A percentile compares a stretch with the other conserved stretches of the same genome.
phyloP scores from a whole-genome alignment of 148 eudicot genomes.

The Rhododendron williamsianum region DNA sequence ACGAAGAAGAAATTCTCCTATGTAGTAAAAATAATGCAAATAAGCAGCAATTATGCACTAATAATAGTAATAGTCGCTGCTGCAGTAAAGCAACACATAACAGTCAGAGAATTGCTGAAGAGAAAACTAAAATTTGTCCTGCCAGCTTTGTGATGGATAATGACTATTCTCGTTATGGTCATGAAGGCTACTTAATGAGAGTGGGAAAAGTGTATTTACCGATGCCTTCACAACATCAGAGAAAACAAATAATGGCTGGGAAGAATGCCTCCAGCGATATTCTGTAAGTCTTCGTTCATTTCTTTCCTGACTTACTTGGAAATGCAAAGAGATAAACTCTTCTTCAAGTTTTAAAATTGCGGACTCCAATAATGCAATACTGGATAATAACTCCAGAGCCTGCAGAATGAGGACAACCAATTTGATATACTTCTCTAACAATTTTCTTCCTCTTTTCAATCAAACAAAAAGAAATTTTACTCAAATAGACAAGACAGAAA shows the following conservation, averaged over 20 bases:
- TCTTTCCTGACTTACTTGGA: constrained; percentile 23
- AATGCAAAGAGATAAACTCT: constrained; percentile 18
- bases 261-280: constrained; percentile 18
- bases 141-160: not conserved
- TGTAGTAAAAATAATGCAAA: not conserved
- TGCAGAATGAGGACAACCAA: constrained; percentile 5
- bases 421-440: not conserved
- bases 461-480: not conserved
- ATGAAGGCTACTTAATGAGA: not conserved
- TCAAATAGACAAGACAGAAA: not conserved
- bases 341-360: constrained; percentile 19
- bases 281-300: constrained; percentile 19
- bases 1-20: not conserved
- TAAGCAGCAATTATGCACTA: not conserved
- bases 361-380: constrained; percentile 15
- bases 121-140: not conserved
- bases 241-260: constrained; percentile 14
- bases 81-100: not conserved
- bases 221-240: constrained; percentile 7
- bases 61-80: not conserved
- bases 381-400: constrained; percentile 19
- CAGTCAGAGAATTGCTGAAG: not conserved
- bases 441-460: not conserved
- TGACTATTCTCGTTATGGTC: not conserved
- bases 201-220: not conserved